Evolutionary conservation across 1,284 basidiomycete species (phyloP).

Genomic region (Rhodotorula sp.): DNA sequence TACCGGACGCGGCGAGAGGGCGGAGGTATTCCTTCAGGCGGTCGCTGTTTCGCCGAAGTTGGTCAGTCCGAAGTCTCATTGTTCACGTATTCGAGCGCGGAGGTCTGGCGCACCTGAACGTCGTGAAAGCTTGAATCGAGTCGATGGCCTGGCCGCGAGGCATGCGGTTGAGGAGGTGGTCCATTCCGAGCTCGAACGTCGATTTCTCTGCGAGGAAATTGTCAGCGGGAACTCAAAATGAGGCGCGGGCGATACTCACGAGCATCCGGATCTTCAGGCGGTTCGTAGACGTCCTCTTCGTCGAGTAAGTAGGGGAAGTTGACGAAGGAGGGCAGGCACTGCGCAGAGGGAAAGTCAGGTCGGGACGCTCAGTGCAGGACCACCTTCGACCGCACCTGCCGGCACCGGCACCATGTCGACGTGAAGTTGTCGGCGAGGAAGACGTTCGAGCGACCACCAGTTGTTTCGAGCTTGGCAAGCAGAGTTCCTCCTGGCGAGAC

Average conservation of each 20-base stretch:
- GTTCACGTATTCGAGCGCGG: neutral
- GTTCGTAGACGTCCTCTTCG: conserved; percentile 49
- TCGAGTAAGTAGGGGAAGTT: conserved; percentile 47
- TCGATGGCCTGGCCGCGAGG: conserved; percentile 50
- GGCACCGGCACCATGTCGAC: conserved; percentile 47
- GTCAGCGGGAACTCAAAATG: neutral
- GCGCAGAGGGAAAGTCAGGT: neutral
- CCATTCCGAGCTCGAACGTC: conserved; percentile 50
- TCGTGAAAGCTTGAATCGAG: conserved; percentile 47
- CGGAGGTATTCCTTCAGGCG: conserved; percentile 49
- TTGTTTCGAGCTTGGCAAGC: conserved; percentile 9
- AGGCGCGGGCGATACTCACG: conserved; percentile 5
- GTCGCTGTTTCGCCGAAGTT: conserved; percentile 32
- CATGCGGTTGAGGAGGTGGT: conserved; percentile 45
- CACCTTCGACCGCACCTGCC: conserved; percentile 31
- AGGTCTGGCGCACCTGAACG: conserved; percentile 33
- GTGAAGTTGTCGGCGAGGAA: conserved; percentile 48
- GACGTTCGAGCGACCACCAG: conserved; percentile 40
- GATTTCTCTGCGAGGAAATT: conserved; percentile 41
- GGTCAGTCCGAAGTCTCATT: neutral
- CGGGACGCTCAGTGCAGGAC: neutral
- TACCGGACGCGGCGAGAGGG: conserved; percentile 48
- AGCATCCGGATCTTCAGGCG: conserved; percentile 44
- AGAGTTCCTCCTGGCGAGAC: conserved; percentile 1
- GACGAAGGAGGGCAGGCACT: conserved; percentile 41